Percentiles rank a stretch among this genome's conserved stretches.
Evolutionary conservation across 495 filamentous ascomycete species (phyloP).

Genomic region (Neurospora sp.): DNA sequence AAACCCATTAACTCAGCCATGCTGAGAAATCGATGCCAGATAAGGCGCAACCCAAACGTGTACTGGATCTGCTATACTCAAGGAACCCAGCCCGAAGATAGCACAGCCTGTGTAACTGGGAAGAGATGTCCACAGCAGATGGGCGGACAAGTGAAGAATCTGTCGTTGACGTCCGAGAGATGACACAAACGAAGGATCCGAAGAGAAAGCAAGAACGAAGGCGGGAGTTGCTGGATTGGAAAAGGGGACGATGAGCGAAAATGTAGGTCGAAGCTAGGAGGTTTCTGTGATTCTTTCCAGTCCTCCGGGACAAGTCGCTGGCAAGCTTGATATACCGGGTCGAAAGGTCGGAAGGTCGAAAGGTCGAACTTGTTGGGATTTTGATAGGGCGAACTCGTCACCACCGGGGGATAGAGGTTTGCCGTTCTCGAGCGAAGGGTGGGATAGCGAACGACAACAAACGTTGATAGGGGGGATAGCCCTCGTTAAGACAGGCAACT

Average conservation of each 20-base stretch:
- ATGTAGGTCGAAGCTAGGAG: neutral
- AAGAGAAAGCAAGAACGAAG: neutral
- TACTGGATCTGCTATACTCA: neutral
- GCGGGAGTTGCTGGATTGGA: neutral
- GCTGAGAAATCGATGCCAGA: conserved; percentile 5
- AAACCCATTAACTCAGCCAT: conserved; percentile 26
- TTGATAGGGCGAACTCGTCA: neutral
- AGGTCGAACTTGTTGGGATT: neutral
- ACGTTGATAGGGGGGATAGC: conserved; percentile 3
- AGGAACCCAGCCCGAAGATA: conserved; percentile 2
- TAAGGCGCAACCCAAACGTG: neutral
- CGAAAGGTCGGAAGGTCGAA: neutral
- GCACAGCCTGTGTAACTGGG: neutral
- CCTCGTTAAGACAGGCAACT: conserved; percentile 22
- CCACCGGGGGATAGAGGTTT: conserved; percentile 12
- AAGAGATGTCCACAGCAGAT: neutral
- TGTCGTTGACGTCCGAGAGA: neutral
- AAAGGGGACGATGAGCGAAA: neutral
- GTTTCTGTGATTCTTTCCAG: neutral
- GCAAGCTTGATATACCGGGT: neutral
- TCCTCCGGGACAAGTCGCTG: neutral
- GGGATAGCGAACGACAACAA: conserved; percentile 16
- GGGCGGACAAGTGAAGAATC: neutral
- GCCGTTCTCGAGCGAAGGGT: conserved; percentile 9
- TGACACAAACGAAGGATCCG: neutral